Percentiles rank a stretch among this genome's conserved stretches.
Conservation (phyloP, 176 grass and related monocot species). For the Eremochloa ophiuroides region DNA sequence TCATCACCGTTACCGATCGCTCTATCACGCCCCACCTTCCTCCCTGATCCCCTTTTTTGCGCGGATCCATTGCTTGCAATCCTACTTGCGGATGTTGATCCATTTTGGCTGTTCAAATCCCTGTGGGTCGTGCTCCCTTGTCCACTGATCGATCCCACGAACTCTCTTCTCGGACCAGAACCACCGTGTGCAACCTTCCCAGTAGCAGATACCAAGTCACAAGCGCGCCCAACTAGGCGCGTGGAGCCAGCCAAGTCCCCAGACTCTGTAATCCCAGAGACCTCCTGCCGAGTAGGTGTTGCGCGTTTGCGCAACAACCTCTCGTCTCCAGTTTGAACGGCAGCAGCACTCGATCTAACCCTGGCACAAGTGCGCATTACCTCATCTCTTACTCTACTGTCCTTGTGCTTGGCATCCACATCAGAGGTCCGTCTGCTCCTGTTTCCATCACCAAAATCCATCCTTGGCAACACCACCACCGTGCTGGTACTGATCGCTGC, state of each 20-base stretch:
- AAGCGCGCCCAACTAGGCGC: not conserved
- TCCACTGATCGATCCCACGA: not conserved
- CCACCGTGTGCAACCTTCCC: not conserved
- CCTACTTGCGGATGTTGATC: constrained; percentile 11
- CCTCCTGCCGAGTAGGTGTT: constrained; percentile 7
- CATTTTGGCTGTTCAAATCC: constrained; percentile 27
- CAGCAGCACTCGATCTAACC: constrained; percentile 23
- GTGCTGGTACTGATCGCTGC: not conserved
- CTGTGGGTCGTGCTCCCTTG: constrained; percentile 2
- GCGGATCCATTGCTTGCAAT: constrained; percentile 27
- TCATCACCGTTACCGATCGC: not conserved
- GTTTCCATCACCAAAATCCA: constrained; percentile 13
- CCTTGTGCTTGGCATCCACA: not conserved
- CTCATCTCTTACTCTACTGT: constrained; percentile 1
- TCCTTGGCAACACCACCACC: constrained; percentile 12
- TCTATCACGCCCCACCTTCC: constrained; percentile 17
- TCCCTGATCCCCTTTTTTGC: constrained; percentile 33
- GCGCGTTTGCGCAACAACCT: constrained; percentile 48
- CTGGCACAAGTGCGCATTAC: not conserved
- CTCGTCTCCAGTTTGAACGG: constrained; percentile 14
- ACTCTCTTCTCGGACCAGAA: constrained; percentile 27
- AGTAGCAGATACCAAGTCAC: not conserved
- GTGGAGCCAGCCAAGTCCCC: not conserved
- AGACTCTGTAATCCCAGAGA: not conserved
- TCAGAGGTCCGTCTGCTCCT: constrained; percentile 11